phyloP scores from a whole-genome alignment of 1,284 basidiomycete species.

The Puccinia hordei region DNA sequence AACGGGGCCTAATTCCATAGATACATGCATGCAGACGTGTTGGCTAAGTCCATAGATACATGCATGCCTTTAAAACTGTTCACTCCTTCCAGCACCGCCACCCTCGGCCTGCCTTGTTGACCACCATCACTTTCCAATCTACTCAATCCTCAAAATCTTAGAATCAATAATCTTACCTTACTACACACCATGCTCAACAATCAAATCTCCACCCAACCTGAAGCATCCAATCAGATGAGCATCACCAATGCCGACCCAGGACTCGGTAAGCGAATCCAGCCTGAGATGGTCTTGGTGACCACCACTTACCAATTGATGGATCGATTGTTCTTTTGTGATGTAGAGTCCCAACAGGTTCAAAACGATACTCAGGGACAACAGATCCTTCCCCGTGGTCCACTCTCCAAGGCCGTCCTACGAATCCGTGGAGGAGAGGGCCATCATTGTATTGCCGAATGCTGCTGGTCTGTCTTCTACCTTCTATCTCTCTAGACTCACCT shows the following conservation, averaged over 20 bases:
- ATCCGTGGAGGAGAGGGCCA: constrained; percentile 39
- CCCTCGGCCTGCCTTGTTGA: too few relatives aligned
- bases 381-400: neutral
- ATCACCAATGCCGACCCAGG: constrained; percentile 13
- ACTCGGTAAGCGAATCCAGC: neutral
- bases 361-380: neutral
- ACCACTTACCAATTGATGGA: too few relatives aligned
- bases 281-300: too few relatives aligned
- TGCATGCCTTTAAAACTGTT: too few relatives aligned
- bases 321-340: too few relatives aligned
- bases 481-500: neutral
- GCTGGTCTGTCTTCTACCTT: constrained; percentile 23
- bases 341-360: neutral
- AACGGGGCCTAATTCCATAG: too few relatives aligned
- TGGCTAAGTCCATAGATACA: too few relatives aligned
- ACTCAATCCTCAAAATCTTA: too few relatives aligned
- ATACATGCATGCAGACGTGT: too few relatives aligned
- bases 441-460: constrained; percentile 39
- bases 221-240: neutral
- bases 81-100: too few relatives aligned
- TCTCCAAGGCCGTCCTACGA: constrained; percentile 26
- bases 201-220: constrained; percentile 1
- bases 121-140: too few relatives aligned
- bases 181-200: neutral
- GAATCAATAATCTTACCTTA: too few relatives aligned